Base-by-base conservation (phyloP, 352 stramenopile genomes). In the Globisporangium abappressorium region DNA sequence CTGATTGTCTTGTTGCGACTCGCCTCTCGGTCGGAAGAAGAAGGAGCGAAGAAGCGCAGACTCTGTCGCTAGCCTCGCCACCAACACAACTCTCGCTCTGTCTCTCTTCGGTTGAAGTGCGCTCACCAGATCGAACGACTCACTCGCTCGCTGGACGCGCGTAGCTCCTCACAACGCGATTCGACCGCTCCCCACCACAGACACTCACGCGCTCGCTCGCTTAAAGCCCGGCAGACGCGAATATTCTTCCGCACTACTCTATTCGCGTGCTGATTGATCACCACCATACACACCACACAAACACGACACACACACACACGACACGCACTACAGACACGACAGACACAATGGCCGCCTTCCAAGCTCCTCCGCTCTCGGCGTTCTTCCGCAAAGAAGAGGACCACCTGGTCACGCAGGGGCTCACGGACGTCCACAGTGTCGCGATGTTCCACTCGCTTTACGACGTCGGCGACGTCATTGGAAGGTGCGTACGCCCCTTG, bases 371-470 rank as follows among this genome's bases (percentile, higher is more conserved):
- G 66, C 82, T 96, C 58, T 96, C 88, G 33, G 86, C 85, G 49
- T 96, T 96, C 65, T 96, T 96, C 80, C 87, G 87, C 59, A 91
- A 93, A 70, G 87, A 96, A 64, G 86, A 96, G 66, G 84, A 94
- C 64, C 77, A 84, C 24, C 68, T 94, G 15, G 88, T 96, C 26
- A 96, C 88, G 22, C 87, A 94, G 66, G 87, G 88, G 57, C 83
- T 94, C 62, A 80, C 88, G 22, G 87, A 94, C 57, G 87, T 94
- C 24, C 85, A 94, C 66, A 77, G 83, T 47, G 76, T 89, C 49
- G 85, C 79, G 61, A 95, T 95, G 87, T 96, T 96, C 76, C 87
- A 95, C 74, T 89, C 88, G 58, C 79, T 93, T n/a, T 95, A 94
- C 70, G 87, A 96, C 66, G 85, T 96, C 49, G 89, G 89, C 62